These are phyloP conservation scores for Aspergillus quadrilineatus DNA, from an alignment of 2,329 filamentous ascomycete genomes.

Conservation along the genomic window DNA sequence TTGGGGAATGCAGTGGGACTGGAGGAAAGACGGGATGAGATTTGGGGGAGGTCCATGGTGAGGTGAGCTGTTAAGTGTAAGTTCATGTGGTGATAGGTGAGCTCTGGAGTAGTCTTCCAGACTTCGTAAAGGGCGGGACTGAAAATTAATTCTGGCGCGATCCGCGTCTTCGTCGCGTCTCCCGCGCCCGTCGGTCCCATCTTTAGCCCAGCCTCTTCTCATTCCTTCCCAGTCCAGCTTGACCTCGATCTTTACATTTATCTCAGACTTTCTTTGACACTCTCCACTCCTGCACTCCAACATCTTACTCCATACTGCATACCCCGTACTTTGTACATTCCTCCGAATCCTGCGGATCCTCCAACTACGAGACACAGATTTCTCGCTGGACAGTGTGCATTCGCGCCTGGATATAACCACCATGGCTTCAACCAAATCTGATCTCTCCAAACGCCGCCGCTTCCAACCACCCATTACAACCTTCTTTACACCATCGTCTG, in stretches of 20 bases:
- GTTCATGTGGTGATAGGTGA: neutral
- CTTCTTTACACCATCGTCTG: slow-evolving; percentile 31
- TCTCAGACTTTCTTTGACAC: neutral
- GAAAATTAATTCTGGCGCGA: slow-evolving; percentile 17
- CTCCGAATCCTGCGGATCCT: slow-evolving; percentile 2
- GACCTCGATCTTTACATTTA: slow-evolving; percentile 7
- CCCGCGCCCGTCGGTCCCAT: neutral
- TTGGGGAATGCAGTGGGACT: slow-evolving; percentile 25
- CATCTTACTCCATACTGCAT: no score
- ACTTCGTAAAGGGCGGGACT: neutral
- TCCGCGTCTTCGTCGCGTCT: slow-evolving; percentile 22
- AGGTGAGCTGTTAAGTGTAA: neutral
- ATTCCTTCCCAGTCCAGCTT: neutral
- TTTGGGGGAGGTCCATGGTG: slow-evolving; percentile 16
- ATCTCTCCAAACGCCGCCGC: slow-evolving; percentile 42
- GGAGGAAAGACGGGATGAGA: slow-evolving; percentile 18
- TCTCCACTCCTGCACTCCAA: neutral
- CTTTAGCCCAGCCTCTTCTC: slow-evolving; percentile 19
- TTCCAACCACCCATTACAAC: slow-evolving; percentile 46
- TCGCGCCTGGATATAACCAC: neutral
- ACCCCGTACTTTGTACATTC: neutral
- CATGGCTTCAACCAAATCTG: slow-evolving; percentile 3
- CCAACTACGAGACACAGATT: neutral
- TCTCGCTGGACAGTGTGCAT: neutral
- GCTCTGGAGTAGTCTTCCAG: no score